Evolutionary conservation across 495 filamentous ascomycete genomes (phyloP), one percentile per base, ranked within the genome.

Genomic region (Hypoxylon intermedium): DNA sequence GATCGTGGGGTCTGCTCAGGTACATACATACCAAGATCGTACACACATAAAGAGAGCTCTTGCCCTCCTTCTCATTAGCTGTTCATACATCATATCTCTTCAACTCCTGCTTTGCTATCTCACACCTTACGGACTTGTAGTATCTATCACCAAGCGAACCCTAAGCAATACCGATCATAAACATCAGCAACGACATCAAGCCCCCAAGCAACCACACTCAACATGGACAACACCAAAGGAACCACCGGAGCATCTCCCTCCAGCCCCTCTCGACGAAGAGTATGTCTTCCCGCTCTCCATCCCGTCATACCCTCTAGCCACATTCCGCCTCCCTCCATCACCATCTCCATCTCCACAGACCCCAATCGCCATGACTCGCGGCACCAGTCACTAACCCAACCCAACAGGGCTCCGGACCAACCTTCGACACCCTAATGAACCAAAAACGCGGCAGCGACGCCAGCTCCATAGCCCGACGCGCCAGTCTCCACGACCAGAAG

Each of bases 401-500:
- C 5, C 1, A 28, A n/a, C 9, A 77, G 73, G 54, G 67, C 51
- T 79, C 77, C 0, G 67, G 72, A 26, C 62, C 65, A 12, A 60
- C 73, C 28, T 80, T 79, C 64, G 74, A 79, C 11, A 58, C 66
- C 31, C 72, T 80, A n/a, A 68, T 69, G 40, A 73, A 64, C 31
- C 73, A 77, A 46, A 80, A 79, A 67, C 75, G 77, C 59, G 54
- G 43, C 23, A 63, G 66, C 52, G 77, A 80, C 47, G 70, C 75
- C 9, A 53, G 1, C 41, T 71, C 72, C 1, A 26, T 75, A 1
- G 76, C 75, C 18, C 67, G 77, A 30, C 75, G 77, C 3, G 71
- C 76, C 63, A 78, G 74, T 56, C 60, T 80, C 19, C 70, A 65
- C 52, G 77, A 80, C 43, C 77, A 80, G 71, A 75, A 72, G 46